Conservation (phyloP, 352 stramenopile genomes). For the Phytophthora uliginosa region DNA sequence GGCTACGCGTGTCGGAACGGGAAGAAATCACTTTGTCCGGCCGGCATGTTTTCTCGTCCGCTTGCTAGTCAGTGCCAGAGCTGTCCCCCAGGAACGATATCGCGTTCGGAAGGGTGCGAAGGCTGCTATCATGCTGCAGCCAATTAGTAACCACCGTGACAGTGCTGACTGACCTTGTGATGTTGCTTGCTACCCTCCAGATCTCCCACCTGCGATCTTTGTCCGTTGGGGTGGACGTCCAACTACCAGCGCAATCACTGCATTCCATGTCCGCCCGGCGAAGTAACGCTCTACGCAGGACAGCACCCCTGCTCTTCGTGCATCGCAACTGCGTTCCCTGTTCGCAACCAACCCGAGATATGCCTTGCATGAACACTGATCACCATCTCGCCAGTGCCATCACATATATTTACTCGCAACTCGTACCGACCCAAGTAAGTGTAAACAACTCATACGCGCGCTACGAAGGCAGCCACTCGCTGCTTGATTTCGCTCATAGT, state of each 20-base stretch:
- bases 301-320: constrained; percentile 69
- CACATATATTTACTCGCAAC: constrained; percentile 30
- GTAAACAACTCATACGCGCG: constrained; percentile 33
- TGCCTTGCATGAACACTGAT: constrained; percentile 25
- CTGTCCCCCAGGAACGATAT: constrained; percentile 72
- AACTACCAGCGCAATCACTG: constrained; percentile 69
- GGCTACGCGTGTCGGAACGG: constrained; percentile 73
- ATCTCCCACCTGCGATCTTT: constrained; percentile 51
- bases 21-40: constrained; percentile 51
- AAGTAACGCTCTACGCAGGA: constrained; percentile 44
- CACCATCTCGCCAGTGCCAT: constrained; percentile 15
- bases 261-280: constrained; percentile 50
- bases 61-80: constrained; percentile 60
- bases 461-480: constrained; percentile 44
- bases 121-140: background rate
- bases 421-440: background rate
- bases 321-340: constrained; percentile 38
- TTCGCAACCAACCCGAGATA: constrained; percentile 26
- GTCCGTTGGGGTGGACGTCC: constrained; percentile 54
- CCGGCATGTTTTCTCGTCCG: constrained; percentile 53
- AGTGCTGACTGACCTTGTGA: background rate
- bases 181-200: constrained; percentile 25
- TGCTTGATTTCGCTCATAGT: constrained; percentile 39
- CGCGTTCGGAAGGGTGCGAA: constrained; percentile 47
- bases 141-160: background rate